phyloP scores from a whole-genome alignment of 1,284 basidiomycete genomes.

The Ceratobasidium theobromae region DNA sequence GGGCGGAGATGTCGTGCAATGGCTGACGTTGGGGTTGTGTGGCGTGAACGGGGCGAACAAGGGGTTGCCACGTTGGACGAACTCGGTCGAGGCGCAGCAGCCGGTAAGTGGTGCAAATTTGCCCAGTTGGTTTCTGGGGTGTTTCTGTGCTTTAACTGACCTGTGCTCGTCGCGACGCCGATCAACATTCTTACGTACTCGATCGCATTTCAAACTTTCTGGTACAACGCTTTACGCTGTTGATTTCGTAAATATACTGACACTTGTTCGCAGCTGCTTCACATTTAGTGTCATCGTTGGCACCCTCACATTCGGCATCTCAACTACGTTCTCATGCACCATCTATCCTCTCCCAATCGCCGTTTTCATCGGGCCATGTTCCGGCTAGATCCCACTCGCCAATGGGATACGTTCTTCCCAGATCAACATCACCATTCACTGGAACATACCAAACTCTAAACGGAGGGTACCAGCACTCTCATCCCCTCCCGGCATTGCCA shows the following conservation, averaged over 20 bases:
- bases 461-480: conserved; percentile 40
- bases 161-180: too few species aligned
- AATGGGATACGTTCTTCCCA: conserved; percentile 4
- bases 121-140: too few species aligned
- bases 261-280: too few species aligned
- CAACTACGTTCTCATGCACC: conserved; percentile 42
- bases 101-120: too few species aligned
- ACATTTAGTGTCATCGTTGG: conserved; percentile 55
- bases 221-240: too few species aligned
- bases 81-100: conserved; percentile 8
- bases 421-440: conserved; percentile 30
- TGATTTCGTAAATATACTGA: too few species aligned
- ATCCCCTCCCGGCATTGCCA: conserved; percentile 18
- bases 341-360: too few species aligned
- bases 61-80: conserved; percentile 50
- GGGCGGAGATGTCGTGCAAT: conserved; percentile 61
- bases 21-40: conserved; percentile 63
- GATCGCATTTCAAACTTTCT: too few species aligned
- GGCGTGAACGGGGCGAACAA: conserved; percentile 65
- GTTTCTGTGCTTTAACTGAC: too few species aligned
- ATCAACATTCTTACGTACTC: conserved; percentile 13
- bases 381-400: too few species aligned
- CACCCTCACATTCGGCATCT: conserved; percentile 68
- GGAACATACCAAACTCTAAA: conserved; percentile 10
- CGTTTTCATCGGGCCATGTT: too few species aligned